Evolutionary conservation across 129 eudicot species (phyloP).

Genomic region (Saussurea involucrata): DNA sequence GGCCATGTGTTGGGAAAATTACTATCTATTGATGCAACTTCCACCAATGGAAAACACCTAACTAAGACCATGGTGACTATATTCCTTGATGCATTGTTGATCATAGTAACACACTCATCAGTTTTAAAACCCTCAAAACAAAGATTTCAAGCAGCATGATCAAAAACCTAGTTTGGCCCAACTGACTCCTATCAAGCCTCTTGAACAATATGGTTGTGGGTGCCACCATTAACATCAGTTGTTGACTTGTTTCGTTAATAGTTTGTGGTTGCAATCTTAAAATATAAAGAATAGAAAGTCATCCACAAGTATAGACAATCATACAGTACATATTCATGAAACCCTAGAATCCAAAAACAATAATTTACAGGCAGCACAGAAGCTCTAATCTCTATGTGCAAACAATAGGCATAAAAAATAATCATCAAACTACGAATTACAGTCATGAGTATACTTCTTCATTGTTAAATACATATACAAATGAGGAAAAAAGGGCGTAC

Average conservation of each 20-base stretch:
- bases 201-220: neutral
- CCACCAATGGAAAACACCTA: neutral
- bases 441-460: neutral
- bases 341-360: slow-evolving; percentile 12
- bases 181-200: neutral
- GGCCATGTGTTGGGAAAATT: neutral
- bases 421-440: neutral
- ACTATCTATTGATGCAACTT: neutral
- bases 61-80: neutral
- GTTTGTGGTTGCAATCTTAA: neutral
- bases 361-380: neutral
- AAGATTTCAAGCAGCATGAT: neutral
- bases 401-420: neutral
- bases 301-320: slow-evolving; percentile 1
- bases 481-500: slow-evolving; percentile 35
- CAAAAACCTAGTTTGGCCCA: neutral
- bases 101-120: neutral
- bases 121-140: neutral
- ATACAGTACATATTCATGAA: neutral
- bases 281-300: neutral
- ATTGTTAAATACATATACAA: neutral
- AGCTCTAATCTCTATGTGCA: neutral
- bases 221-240: neutral
- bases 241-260: neutral
- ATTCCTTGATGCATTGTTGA: neutral